Evolutionary conservation across 2,329 filamentous ascomycete genomes (phyloP).

Genomic region (Trichoderma lentiforme): DNA sequence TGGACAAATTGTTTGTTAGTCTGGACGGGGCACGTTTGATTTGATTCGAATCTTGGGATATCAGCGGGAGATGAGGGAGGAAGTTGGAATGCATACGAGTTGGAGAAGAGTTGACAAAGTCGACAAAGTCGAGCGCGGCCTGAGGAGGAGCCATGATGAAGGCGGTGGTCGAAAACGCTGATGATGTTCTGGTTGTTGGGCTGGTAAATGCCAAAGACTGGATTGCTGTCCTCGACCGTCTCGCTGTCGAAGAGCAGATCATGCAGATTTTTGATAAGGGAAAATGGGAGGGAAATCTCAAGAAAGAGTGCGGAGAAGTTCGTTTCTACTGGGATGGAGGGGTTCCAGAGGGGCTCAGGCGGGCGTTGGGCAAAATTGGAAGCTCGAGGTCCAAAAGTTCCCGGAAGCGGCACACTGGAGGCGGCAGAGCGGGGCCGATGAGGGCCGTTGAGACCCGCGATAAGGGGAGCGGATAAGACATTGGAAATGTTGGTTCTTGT

Average conservation of each 20-base stretch:
- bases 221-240: constrained; percentile 12
- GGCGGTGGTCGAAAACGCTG: constrained; percentile 26
- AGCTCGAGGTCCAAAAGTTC: constrained; percentile 1
- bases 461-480: background rate
- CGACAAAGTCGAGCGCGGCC: constrained; percentile 77
- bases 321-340: background rate
- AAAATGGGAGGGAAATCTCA: background rate
- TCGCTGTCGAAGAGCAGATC: background rate
- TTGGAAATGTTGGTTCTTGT: no score
- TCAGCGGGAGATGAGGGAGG: background rate
- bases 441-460: background rate
- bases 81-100: constrained; percentile 62
- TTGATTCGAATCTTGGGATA: background rate
- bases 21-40: background rate
- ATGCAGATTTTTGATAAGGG: background rate
- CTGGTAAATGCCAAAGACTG: background rate
- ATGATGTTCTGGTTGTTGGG: background rate
- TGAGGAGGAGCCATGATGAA: constrained; percentile 50
- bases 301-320: background rate
- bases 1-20: background rate
- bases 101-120: constrained; percentile 91
- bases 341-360: background rate
- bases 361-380: background rate
- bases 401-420: background rate
- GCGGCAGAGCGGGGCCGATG: background rate